A percentile compares a stretch with the other conserved stretches of the same genome.
These are phyloP conservation scores for Pontederia paniculata DNA, from an alignment of 176 grass and related monocot genomes.

Conservation along the genomic window DNA sequence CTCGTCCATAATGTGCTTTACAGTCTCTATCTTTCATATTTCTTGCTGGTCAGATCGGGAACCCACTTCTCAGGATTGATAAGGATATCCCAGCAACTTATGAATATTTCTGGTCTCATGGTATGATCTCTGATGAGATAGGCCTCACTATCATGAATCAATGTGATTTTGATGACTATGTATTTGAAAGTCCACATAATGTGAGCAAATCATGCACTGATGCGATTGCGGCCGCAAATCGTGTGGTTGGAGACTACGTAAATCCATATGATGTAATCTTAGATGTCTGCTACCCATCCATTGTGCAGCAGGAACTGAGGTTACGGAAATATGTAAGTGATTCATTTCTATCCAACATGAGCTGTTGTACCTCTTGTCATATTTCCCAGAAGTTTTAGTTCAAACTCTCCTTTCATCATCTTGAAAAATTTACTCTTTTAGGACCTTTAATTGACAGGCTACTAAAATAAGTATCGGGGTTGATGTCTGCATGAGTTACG, in stretches of 20 bases:
- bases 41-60: slow-evolving; percentile 58
- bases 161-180: slow-evolving; percentile 94
- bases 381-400: slow-evolving; percentile 4
- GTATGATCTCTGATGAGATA: slow-evolving; percentile 95
- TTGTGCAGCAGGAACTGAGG: slow-evolving; percentile 80
- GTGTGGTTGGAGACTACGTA: slow-evolving; percentile 66
- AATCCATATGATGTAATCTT: slow-evolving; percentile 86
- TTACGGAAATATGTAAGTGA: slow-evolving; percentile 80
- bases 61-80: slow-evolving; percentile 86
- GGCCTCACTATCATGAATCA: slow-evolving; percentile 56
- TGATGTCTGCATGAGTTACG: slow-evolving; percentile 87
- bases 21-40: neutral
- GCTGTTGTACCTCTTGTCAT: neutral
- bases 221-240: slow-evolving; percentile 52
- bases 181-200: slow-evolving; percentile 46
- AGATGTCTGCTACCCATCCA: slow-evolving; percentile 90
- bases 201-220: slow-evolving; percentile 73
- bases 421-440: neutral
- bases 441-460: slow-evolving; percentile 12
- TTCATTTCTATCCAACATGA: neutral
- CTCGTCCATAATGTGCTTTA: neutral
- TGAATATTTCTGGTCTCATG: slow-evolving; percentile 97
- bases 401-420: neutral
- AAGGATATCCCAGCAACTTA: slow-evolving; percentile 78
- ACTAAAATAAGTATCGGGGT: slow-evolving; percentile 78